Base-by-base conservation (phyloP, 768 basidiomycete species). In the Artomyces pyxidatus region DNA sequence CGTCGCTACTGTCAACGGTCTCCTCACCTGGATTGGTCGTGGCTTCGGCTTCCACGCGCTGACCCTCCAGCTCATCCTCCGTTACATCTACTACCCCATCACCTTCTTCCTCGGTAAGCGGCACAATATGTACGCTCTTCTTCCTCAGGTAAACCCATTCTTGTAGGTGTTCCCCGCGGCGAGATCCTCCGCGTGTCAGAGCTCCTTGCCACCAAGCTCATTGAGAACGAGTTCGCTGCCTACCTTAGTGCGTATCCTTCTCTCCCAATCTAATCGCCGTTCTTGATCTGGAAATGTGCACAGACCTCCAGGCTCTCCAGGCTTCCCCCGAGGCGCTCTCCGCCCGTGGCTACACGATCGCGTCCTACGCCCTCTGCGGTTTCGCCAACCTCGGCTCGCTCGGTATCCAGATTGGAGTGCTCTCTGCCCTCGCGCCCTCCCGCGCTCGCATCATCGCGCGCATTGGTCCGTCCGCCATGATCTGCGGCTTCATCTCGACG, bases 51-150 rank as follows among this genome's bases (percentile, higher is more conserved):
- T 93, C 58, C 77, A 85, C 58, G 72, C 76, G 0, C 77, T 94
- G 47, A 93, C 90, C 3, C 73, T 96, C 21, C 81, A 94, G 62
- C 79, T 94, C 52, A 74, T 92, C 57, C 68, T 93, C 51, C 82
- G 88, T 35, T 94, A 96, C 68, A 64, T 93, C 57, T 86, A 88
- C 70, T 94, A 94, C 67, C 92, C 92, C 23, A 53, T 95, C 52
- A 77, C 86, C 1, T 91, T 91, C 73, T 80, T 91, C 70, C 68
- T 81, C 51, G 75, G 71, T 64, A 38, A 37, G 65, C 14, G 14
- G 9, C 10, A 7, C 21, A 8, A 4, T 37, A 27, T 2, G n/a
- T 16, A 37, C 39, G 28, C 27, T 32, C 14, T 50, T 57, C 39
- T 54, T 26, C 27, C 26, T 48, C 38, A 12, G 32, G n/a, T 11